These are phyloP conservation scores for Carex arenaria DNA, from an alignment of 202 grass and related monocot genomes.

Conservation along the genomic window DNA sequence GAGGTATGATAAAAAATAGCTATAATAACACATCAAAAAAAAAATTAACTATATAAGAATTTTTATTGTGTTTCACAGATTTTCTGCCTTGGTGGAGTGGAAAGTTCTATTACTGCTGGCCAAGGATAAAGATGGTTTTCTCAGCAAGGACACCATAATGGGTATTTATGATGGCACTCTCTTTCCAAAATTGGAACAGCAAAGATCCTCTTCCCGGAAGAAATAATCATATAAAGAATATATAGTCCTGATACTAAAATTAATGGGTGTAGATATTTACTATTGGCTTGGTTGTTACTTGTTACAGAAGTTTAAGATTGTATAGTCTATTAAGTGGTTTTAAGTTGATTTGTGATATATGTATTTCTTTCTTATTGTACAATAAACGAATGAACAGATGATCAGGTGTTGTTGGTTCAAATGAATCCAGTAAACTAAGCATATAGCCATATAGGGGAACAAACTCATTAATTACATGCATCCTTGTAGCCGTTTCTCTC, in stretches of 20 bases:
- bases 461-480: too few species aligned
- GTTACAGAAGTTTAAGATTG: constrained; percentile 5
- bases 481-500: too few species aligned
- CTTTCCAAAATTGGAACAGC: constrained; percentile 61
- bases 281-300: not conserved
- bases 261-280: constrained; percentile 2
- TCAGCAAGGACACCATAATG: constrained; percentile 63
- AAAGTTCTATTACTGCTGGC: constrained; percentile 50
- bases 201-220: constrained; percentile 42
- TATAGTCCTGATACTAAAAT: not conserved
- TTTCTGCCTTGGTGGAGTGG: constrained; percentile 65
- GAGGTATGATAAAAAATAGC: not conserved
- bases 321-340: not conserved
- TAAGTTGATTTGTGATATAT: not conserved
- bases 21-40: not conserved
- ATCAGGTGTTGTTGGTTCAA: too few species aligned
- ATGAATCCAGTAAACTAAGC: too few species aligned
- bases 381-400: too few species aligned
- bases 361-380: not conserved
- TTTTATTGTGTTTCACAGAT: constrained; percentile 20
- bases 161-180: constrained; percentile 79
- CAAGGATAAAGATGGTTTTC: constrained; percentile 78
- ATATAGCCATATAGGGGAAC: too few species aligned
- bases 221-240: constrained; percentile 29
- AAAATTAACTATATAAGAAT: not conserved